Evolutionary conservation across 2,329 filamentous ascomycete species (phyloP), one percentile per base, ranked within the genome.

Genomic region (Pseudopyrenochaeta lycopersici): DNA sequence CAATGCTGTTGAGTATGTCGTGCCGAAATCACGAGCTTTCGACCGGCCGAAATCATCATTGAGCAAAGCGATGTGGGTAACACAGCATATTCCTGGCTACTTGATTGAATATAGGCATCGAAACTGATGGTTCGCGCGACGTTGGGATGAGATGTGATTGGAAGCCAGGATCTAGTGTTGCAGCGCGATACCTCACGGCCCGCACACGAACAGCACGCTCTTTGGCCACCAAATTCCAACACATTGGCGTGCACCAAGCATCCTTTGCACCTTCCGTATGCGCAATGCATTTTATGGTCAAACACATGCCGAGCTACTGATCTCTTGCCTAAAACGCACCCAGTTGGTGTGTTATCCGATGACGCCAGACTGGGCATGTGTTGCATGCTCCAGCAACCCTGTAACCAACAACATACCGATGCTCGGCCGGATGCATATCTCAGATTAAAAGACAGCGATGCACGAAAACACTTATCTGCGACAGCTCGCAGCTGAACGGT

Each of bases 351-450:
- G 30, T 54, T 61, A 18, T 15, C 42, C 52, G 54, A 62, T 60
- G 51, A 58, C 56, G 59, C 59, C 52, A 62, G 43, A 42, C 59
- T 57, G 54, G 59, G 59, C 54, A 35, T 41, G 47, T 2, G 17
- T 50, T 50, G 50, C 53, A 57, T 49, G 18, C 49, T 48, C 52
- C 23, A 14, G 20, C 21, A 35, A 33, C 42, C 40, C 20, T 40
- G 32, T 36, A 39, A 44, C 49, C 41, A 32, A n/a, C 17, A 33
- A 39, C 12, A 38, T 39, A 5, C 12, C 27, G 42, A 51, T 21
- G 35, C 49, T 20, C 17, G 21, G 45, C 20, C 29, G 46, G 14
- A 33, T 11, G 27, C 17, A 14, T 35, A 18, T 38, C 2, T 21
- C 14, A 43, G n/a, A n/a, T n/a, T 42, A 20, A 35, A 43, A 33